Evolutionary conservation across 2,329 filamentous ascomycete genomes (phyloP).

Genomic region (Pseudonectria foliicola): DNA sequence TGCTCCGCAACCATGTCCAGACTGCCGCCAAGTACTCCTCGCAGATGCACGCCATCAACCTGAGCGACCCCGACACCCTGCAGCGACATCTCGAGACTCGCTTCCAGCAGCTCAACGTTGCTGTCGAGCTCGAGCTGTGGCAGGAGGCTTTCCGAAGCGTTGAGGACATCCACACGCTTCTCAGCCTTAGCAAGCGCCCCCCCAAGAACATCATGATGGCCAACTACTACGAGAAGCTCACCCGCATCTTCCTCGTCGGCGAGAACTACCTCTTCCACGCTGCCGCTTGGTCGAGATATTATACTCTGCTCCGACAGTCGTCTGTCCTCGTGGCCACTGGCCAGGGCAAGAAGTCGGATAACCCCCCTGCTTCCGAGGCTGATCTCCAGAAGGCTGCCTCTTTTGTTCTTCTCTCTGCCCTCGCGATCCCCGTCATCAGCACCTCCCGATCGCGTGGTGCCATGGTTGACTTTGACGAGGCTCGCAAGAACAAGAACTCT

Average conservation of each 20-base stretch:
- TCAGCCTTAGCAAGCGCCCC: constrained; percentile 95
- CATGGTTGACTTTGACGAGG: constrained; percentile 93
- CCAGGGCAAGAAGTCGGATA: constrained; percentile 88
- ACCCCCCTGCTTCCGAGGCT: constrained; percentile 79
- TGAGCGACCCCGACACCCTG: constrained; percentile 93
- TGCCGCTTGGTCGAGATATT: constrained; percentile 94
- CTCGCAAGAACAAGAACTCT: constrained; percentile 97
- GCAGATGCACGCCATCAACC: constrained; percentile 99
- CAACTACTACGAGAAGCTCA: constrained; percentile 99
- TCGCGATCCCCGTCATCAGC: constrained; percentile 99
- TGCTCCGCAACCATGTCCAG: constrained; percentile 96
- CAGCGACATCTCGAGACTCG: constrained; percentile 96
- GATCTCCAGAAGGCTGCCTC: constrained; percentile 93
- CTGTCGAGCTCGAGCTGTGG: constrained; percentile 96
- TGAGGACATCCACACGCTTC: constrained; percentile 95
- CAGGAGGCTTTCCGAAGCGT: constrained; percentile 99
- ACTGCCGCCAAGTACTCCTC: constrained; percentile 98
- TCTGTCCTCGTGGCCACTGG: constrained; percentile 74
- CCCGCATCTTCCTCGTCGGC: constrained; percentile 95
- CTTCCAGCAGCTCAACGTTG: constrained; percentile 97
- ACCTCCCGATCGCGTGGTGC: constrained; percentile 92
- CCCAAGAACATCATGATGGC: constrained; percentile 99
- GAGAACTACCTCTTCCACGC: constrained; percentile 99
- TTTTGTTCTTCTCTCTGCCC: constrained; percentile 87
- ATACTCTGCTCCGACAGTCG: constrained; percentile 90